Evolutionary conservation across 2,329 filamentous ascomycete species (phyloP).

Genomic region (Penicillium sp.): DNA sequence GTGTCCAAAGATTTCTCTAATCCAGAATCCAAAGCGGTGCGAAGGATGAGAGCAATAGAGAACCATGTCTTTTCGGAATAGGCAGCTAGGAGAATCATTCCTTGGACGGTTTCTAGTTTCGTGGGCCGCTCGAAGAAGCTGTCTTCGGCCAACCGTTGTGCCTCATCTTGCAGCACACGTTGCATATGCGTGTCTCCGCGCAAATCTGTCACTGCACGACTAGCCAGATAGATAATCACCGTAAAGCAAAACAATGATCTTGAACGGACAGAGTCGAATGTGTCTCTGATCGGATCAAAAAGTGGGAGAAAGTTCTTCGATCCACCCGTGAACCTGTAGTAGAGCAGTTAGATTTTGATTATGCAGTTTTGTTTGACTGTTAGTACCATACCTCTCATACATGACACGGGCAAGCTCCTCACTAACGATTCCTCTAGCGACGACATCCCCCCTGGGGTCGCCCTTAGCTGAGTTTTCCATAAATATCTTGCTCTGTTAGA

Average conservation of each 20-base stretch:
- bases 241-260: constrained; percentile 40
- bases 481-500: constrained; percentile 28
- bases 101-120: constrained; percentile 39
- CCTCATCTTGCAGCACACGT: constrained; percentile 38
- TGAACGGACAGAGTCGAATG: constrained; percentile 38
- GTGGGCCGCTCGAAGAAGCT: constrained; percentile 40
- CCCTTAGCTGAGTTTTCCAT: constrained; percentile 32
- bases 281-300: constrained; percentile 39
- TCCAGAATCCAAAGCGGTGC: constrained; percentile 37
- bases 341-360: background rate
- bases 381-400: constrained; percentile 33
- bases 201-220: constrained; percentile 34
- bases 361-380: background rate
- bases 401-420: constrained; percentile 36
- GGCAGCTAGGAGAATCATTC: constrained; percentile 38
- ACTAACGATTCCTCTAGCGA: constrained; percentile 34
- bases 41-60: constrained; percentile 38
- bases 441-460: constrained; percentile 32
- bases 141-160: constrained; percentile 37
- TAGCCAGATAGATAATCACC: constrained; percentile 38
- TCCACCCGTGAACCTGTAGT: constrained; percentile 31
- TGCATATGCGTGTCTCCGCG: constrained; percentile 36
- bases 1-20: constrained; percentile 38
- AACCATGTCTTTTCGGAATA: constrained; percentile 42
- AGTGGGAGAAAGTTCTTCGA: constrained; percentile 37